Evolutionary conservation across 1,284 basidiomycete species (phyloP).

Genomic region (Tilletia setariae): DNA sequence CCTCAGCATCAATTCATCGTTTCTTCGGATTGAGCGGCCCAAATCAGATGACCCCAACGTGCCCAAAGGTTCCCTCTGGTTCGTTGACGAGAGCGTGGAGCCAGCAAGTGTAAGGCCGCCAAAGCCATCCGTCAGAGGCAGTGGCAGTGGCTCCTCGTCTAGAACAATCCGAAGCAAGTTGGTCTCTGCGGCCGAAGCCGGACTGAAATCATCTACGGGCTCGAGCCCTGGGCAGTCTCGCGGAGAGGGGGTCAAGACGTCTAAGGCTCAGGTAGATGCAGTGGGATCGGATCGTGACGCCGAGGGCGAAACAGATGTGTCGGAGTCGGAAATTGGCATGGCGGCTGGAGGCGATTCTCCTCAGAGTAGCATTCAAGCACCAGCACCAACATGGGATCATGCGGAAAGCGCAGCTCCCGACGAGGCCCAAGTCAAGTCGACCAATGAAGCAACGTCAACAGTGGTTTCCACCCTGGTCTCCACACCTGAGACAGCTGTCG

Average conservation of each 20-base stretch:
- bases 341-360: no score
- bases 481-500: no score
- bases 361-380: no score
- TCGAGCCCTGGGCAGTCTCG: not conserved
- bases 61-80: conserved; percentile 12
- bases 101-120: conserved; percentile 7
- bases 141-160: not conserved
- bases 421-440: no score
- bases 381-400: no score
- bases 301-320: conserved; percentile 4
- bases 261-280: not conserved
- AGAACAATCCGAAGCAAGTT: not conserved
- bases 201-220: not conserved
- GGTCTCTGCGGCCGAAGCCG: conserved; percentile 9
- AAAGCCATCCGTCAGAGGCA: not conserved
- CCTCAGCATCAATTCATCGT: conserved; percentile 13
- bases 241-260: not conserved
- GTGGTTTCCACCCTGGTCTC: no score
- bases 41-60: not conserved
- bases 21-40: not conserved
- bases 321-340: not conserved
- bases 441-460: no score
- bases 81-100: conserved; percentile 1
- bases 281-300: not conserved
- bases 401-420: no score